Base-by-base conservation (phyloP, 2,329 filamentous ascomycete species). In the Ascochyta koolunga region DNA sequence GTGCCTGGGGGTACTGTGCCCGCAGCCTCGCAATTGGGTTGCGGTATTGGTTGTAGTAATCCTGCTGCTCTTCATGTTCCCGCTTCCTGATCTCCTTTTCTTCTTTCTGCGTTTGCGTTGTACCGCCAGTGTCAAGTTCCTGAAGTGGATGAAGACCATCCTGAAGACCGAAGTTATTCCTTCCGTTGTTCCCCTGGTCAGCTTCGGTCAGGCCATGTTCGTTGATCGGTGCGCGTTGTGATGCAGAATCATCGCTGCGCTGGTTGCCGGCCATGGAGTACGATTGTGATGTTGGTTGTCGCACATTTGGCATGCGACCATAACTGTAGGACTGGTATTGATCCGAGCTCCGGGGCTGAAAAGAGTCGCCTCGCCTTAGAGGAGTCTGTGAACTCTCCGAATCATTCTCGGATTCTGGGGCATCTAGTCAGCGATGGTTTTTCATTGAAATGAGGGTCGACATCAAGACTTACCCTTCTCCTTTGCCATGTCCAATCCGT, bases 11-110 rank as follows among this genome's bases (percentile, higher is more conserved):
- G 60, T 82, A 79, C 31, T 79, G 75, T 0, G 80, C 79, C 19
- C 82, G 77, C 21, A 83, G 79, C 72, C 27, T 79, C 76, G 81
- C 82, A 78, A 60, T 76, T 63, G 21, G 79, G 61, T 82, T 83
- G 46, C 82, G 78, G 24, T 82, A 73, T 59, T 81, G 79, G 16
- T 81, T 77, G 56, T 79, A 78, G 31, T 77, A 76, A 1, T 78
- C 69, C 35, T 80, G 66, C 2, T 78, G 75, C 21, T 78, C 75
- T 36, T 80, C 64, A n/a, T 80, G 75, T 5, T 80, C 76, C 9
- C 74, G 73, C 8, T 74, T 65, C 0, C 72, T 65, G 0, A 66
- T 64, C 27, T 79, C 69, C 15, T 75, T 66, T 66, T 70, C 61
- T 56, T 78, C 65, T 61, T 76, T 63, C 65, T 74, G 50, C 0